Evolutionary conservation across 306 rosid species (phyloP), one percentile per base, ranked within the genome.

Genomic region (Calophaca sinica): DNA sequence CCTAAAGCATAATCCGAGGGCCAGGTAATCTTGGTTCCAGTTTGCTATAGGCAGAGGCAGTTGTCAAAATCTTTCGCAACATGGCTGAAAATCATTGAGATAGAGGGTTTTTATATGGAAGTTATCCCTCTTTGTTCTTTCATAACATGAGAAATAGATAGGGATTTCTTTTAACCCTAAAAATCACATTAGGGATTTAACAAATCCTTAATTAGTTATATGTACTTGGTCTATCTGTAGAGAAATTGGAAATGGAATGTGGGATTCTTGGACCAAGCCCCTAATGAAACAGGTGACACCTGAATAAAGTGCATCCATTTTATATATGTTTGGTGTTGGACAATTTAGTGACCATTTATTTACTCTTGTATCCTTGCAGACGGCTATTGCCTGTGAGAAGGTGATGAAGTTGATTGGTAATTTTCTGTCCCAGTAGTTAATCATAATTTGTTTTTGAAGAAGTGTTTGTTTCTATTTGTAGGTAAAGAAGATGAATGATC

Each of bases 221-320:
- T 38, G 59, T 83, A 31, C 48, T 81, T 78, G 69, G 72, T 65
- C 51, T 59, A 65, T 68, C 63, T 81, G 77, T 73, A 88, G 96
- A 81, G 90, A 86, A 86, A 86, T 86, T 62, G 96, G 96, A 80
- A 82, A 84, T 58, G 96, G 93, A 62, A 67, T 74, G n/a, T 83
- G 89, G 93, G 89, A 85, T 78, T 90, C 96, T 46, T 90, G 93
- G 93, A 88, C 88, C 53, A 79, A 76, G 89, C 93, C 93, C 20
- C 79, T 90, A 55, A 46, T 61, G 70, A 68, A 90, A 75, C 96
- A 90, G 90, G 92, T 90, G 68, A 81, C 51, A 67, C 42, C 82
- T 66, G 46, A 59, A 64, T 62, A 5, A 49, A 60, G 36, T 74
- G 64, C 62, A 28, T 82, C 15, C 51, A 4, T 50, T 75, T 45